Percentiles rank a stretch among this genome's conserved stretches.
These are phyloP conservation scores for Grosmannia clavigera DNA, from an alignment of 2,329 filamentous ascomycete species.

Conservation along the genomic window DNA sequence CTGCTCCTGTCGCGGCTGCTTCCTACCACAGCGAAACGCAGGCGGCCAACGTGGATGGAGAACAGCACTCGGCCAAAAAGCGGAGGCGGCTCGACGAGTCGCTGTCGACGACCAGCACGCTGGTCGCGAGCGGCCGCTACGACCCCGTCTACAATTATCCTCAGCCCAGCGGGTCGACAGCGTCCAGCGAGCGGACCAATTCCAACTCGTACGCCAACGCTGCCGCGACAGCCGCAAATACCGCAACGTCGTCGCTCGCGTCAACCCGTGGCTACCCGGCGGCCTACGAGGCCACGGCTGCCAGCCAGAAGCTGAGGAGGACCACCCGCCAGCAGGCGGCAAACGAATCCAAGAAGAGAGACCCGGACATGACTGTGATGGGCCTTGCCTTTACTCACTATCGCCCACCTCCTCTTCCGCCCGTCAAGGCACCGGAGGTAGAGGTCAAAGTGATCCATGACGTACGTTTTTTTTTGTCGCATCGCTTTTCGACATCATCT, in stretches of 20 bases:
- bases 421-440: constrained; percentile 80
- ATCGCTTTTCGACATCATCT: too few species aligned
- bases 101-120: constrained; percentile 7
- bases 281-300: constrained; percentile 45
- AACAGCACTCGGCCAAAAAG: constrained; percentile 51
- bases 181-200: constrained; percentile 72
- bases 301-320: constrained; percentile 85
- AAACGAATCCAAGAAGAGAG: constrained; percentile 69
- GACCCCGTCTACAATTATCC: constrained; percentile 57
- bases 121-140: constrained; percentile 36
- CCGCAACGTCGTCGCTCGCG: constrained; percentile 75
- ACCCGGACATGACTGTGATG: constrained; percentile 58
- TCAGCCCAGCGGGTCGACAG: constrained; percentile 51
- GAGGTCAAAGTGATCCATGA: constrained; percentile 49
- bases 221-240: constrained; percentile 48
- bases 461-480: constrained; percentile 31
- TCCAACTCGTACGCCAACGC: constrained; percentile 54
- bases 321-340: constrained; percentile 61
- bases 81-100: constrained; percentile 52
- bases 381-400: constrained; percentile 67
- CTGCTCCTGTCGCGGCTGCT: constrained; percentile 5
- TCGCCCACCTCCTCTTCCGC: constrained; percentile 73
- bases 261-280: constrained; percentile 54
- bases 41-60: constrained; percentile 22
- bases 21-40: constrained; percentile 9